Percentiles rank a stretch among this genome's conserved stretches.
phyloP scores from a whole-genome alignment of 345 rosid species.

The Carallia brachiata region DNA sequence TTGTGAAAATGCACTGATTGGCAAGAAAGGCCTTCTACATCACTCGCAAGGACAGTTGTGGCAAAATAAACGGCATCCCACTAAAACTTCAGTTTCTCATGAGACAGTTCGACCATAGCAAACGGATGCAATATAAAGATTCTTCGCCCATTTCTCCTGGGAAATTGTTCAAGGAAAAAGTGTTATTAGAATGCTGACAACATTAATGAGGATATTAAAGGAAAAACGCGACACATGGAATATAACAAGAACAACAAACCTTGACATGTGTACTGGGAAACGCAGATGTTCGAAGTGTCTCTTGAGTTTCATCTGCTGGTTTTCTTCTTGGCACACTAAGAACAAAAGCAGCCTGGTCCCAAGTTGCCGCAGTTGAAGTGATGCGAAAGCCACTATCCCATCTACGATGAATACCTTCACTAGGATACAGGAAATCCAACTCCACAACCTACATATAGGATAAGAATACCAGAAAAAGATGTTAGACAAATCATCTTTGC shows the following conservation, averaged over 20 bases:
- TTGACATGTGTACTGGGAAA: constrained; percentile 96
- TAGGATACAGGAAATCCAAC: constrained; percentile 94
- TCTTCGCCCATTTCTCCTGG: constrained; percentile 97
- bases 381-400: constrained; percentile 95
- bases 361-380: constrained; percentile 89
- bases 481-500: neutral
- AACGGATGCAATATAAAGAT: constrained; percentile 85
- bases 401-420: constrained; percentile 97
- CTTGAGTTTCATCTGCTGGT: constrained; percentile 89
- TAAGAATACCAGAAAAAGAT: neutral
- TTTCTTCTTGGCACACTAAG: constrained; percentile 92
- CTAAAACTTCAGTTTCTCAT: constrained; percentile 45
- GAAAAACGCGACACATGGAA: constrained; percentile 1
- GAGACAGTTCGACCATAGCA: constrained; percentile 99
- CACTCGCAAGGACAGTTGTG: constrained; percentile 18
- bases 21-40: constrained; percentile 20
- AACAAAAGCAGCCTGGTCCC: constrained; percentile 91
- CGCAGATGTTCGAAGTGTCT: constrained; percentile 90
- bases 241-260: constrained; percentile 34
- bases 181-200: neutral
- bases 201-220: neutral
- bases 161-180: constrained; percentile 6
- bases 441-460: constrained; percentile 70
- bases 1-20: constrained; percentile 20
- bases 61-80: constrained; percentile 30